Conservation (phyloP, 176 grass and related monocot species). For the Paspalum notatum region DNA sequence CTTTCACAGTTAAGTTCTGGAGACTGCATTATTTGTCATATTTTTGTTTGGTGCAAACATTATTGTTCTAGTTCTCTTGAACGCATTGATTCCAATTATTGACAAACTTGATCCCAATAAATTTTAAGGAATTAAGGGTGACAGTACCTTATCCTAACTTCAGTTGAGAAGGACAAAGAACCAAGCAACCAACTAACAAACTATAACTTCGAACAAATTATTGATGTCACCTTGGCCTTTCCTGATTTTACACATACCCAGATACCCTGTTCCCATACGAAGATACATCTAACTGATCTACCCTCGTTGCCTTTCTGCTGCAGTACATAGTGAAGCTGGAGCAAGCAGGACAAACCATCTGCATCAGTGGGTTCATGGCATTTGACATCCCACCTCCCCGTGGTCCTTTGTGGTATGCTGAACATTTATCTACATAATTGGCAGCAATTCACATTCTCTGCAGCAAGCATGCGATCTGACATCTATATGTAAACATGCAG, state of each 20-base stretch:
- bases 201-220: not conserved
- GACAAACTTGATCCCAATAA: not conserved
- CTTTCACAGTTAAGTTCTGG: not conserved
- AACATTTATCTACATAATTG: not conserved
- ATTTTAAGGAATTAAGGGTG: not conserved
- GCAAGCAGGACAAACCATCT: constrained; percentile 61
- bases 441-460: not conserved
- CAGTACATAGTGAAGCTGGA: constrained; percentile 92
- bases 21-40: not conserved
- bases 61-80: not conserved
- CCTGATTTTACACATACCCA: not conserved
- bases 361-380: constrained; percentile 91
- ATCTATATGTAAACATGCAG: constrained; percentile 27
- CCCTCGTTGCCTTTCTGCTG: not conserved
- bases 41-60: not conserved
- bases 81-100: not conserved
- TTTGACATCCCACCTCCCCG: constrained; percentile 71
- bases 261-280: not conserved
- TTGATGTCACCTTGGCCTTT: not conserved
- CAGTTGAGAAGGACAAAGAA: not conserved
- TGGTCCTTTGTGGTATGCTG: constrained; percentile 79
- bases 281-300: not conserved
- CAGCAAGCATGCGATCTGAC: not conserved
- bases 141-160: not conserved
- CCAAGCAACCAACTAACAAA: not conserved